Percentiles rank a stretch among this genome's conserved stretches.
Conservation (phyloP, 257 asterid species). For the Capsicum rhomboideum region DNA sequence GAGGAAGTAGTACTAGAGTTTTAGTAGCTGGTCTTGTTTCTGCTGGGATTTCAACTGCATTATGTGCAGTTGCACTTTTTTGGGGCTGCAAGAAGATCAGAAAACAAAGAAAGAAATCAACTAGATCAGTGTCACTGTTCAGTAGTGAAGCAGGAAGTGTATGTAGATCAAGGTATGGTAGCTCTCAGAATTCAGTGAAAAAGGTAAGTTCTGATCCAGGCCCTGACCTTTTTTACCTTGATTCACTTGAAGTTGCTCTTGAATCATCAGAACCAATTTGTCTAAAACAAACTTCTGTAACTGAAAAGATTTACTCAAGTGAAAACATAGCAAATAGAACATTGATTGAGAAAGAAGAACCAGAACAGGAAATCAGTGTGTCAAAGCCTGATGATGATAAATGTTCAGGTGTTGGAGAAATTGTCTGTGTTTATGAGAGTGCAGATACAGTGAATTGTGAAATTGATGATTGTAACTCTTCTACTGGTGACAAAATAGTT, state of each 20-base stretch:
- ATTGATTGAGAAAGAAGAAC: conserved; percentile 21
- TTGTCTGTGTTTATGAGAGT: conserved; percentile 38
- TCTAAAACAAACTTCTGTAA: conserved; percentile 16
- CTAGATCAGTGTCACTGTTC: conserved; percentile 20
- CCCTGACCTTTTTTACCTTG: conserved; percentile 69
- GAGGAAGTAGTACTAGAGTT: conserved; percentile 10
- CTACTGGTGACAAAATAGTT: conserved; percentile 18
- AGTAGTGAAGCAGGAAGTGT: conserved; percentile 27
- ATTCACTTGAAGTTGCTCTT: conserved; percentile 62
- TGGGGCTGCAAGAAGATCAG: conserved; percentile 38
- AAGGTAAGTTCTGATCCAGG: conserved; percentile 73
- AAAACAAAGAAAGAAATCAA: conserved; percentile 36
- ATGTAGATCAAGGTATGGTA: conserved; percentile 36
- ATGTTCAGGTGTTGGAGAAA: conserved; percentile 28
- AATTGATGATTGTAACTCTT: conserved; percentile 4
- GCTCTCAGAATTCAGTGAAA: conserved; percentile 40
- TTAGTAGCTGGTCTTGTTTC: conserved; percentile 47
- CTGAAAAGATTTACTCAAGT: conserved; percentile 11
- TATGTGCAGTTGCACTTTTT: conserved; percentile 40
- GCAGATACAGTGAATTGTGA: conserved; percentile 18
- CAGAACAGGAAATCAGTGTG: conserved; percentile 5
- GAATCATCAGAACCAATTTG: conserved; percentile 42
- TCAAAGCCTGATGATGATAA: conserved; percentile 23
- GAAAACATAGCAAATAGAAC: conserved; percentile 3
- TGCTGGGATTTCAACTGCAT: conserved; percentile 34